Evolutionary conservation across 495 filamentous ascomycete species (phyloP), one percentile per base, ranked within the genome.

Genomic region (Amphirosellinia nigrospora): DNA sequence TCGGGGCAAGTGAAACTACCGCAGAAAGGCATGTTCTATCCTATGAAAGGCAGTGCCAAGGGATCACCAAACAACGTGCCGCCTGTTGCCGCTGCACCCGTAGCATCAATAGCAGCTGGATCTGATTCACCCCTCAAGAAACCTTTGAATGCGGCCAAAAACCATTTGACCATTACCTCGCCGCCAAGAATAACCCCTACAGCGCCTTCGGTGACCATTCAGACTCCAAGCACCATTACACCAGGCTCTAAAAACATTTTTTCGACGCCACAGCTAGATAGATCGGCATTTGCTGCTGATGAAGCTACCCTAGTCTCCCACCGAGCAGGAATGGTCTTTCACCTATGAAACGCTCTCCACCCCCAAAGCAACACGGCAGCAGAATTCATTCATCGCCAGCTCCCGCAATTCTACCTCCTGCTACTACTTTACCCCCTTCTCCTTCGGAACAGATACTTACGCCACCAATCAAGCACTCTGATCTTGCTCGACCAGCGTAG

Each of bases 261-360:
- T 43, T 58, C 72, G 34, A 78, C 76, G 48, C 76, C 76, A 36
- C 76, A 78, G 52, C 72, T 78, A 34, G 74, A 76, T 21, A 74
- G 65, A 28, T 55, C 68, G 13, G n/a, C 26, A 39, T 53, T 59
- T 39, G 34, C 41, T 46, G 9, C 61, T 11, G 34, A 50, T 59
- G 74, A 78, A 38, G 46, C 63, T 21, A 73, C 76, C 76, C 83
- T 50, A 85, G 69, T 75, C 88, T 84, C 72, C 86, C 86, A 64
- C 84, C 91, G 50, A 72, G 83, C 28, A 80, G 83, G 46, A 89
- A 88, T 5, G 92, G 92, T 7, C 79, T 93, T 43, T 94, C 93
- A 21, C 93, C 93, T 5, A 90, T 86, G 48, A 96, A 96, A 76
- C 90, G 93, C 46, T 87, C 86, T 16, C 83, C 86, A 26, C 79